Evolutionary conservation across 345 rosid species (phyloP).

Genomic region (Atalantia buxifolia): DNA sequence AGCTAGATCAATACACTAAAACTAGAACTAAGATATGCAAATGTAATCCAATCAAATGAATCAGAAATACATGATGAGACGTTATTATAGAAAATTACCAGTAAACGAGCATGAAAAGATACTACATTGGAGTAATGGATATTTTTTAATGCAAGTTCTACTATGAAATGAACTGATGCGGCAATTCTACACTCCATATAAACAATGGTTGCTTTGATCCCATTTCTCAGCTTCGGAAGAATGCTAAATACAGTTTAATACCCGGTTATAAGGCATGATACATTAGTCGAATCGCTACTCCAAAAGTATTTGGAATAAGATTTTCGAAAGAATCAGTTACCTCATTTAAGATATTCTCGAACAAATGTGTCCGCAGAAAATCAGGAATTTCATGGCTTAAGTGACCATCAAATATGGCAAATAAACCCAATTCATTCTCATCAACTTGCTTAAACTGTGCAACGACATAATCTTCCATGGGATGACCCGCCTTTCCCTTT

Average conservation of each 20-base stretch:
- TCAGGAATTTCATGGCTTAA: conserved; percentile 77
- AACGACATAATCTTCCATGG: conserved; percentile 86
- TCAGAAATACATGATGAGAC: not conserved
- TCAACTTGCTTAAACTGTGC: conserved; percentile 74
- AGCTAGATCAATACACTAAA: not conserved
- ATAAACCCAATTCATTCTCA: conserved; percentile 80
- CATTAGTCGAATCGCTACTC: not conserved
- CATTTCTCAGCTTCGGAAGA: not conserved
- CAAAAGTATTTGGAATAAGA: not conserved
- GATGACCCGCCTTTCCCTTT: conserved; percentile 65
- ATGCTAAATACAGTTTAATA: not conserved
- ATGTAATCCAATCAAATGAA: not conserved
- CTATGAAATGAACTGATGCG: not conserved
- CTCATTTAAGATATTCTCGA: conserved; percentile 81
- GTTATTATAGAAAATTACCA: not conserved
- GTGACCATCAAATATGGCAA: conserved; percentile 93
- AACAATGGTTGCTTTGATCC: not conserved
- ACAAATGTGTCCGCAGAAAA: conserved; percentile 67
- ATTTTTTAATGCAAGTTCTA: not conserved
- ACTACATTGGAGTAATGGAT: not conserved
- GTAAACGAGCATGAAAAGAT: not conserved
- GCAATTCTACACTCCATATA: not conserved
- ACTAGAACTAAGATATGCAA: not conserved
- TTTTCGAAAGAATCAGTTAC: conserved; percentile 23
- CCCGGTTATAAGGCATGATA: not conserved